These are phyloP conservation scores for Cercophora newfieldiana DNA, from an alignment of 495 filamentous ascomycete species.

Conservation along the genomic window DNA sequence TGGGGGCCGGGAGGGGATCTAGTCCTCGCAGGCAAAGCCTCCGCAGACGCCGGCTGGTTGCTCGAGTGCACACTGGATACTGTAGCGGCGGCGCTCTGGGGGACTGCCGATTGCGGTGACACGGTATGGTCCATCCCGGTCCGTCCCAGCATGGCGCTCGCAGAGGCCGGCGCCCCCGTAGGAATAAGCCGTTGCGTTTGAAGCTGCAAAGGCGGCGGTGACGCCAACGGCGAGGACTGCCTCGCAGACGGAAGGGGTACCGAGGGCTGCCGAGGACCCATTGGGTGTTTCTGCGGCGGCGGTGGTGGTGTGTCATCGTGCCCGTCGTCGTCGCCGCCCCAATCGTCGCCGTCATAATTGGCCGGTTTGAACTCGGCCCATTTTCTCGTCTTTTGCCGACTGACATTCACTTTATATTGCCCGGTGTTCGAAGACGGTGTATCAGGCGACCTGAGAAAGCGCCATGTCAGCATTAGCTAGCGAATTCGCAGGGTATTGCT, in stretches of 20 bases:
- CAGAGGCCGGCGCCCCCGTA: slow-evolving; percentile 3
- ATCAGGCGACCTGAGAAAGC: slow-evolving; percentile 32
- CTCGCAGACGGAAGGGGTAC: slow-evolving; percentile 14
- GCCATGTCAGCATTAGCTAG: neutral
- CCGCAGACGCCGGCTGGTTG: neutral
- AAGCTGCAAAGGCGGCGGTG: slow-evolving; percentile 25
- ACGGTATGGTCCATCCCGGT: slow-evolving; percentile 18
- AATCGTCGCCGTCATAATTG: slow-evolving; percentile 91
- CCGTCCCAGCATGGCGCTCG: slow-evolving; percentile 13
- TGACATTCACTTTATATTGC: slow-evolving; percentile 71
- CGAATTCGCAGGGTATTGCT: neutral
- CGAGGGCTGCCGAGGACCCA: slow-evolving; percentile 27
- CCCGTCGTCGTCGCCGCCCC: slow-evolving; percentile 83
- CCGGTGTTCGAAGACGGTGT: slow-evolving; percentile 28
- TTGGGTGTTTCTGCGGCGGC: slow-evolving; percentile 31
- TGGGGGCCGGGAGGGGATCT: slow-evolving; percentile 24
- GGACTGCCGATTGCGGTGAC: neutral
- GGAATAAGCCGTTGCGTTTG: slow-evolving; percentile 19
- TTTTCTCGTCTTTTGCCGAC: slow-evolving; percentile 86
- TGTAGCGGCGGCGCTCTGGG: slow-evolving; percentile 19
- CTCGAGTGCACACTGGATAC: slow-evolving; percentile 19
- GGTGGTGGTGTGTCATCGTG: slow-evolving; percentile 48
- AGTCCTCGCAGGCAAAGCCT: slow-evolving; percentile 12
- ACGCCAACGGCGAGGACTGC: slow-evolving; percentile 16
- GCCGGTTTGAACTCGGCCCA: slow-evolving; percentile 90